Base-by-base conservation (phyloP, 495 filamentous ascomycete species). In the Aspergillus incahuasiensis region DNA sequence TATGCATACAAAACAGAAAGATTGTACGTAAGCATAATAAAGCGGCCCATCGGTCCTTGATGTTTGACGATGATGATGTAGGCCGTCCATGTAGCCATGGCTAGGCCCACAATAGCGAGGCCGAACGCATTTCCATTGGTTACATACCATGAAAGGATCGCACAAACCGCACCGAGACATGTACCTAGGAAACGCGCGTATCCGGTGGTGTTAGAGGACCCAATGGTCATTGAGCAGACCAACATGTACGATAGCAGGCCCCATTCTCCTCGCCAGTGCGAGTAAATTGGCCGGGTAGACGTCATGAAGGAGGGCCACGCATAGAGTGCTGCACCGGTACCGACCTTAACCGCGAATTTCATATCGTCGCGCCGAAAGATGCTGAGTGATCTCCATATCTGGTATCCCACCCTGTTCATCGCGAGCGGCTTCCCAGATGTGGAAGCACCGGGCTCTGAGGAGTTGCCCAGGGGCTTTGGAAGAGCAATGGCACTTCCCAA, bases 211-310 rank as follows among this genome's bases (percentile, higher is more conserved):
- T 97, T 98, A 13, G 90, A 89, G 18, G 92, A 89, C 9, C 94
- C 94, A 39, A 96, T 90, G 0, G 92, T 97, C 92, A 97, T 97
- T 6, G 89, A 88, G 68, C 92, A 96, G 16, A 98, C 94, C 51
- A 97, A 81, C 94, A 98, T 98, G 73, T 96, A 98, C 0, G 92
- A 96, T 35, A 97, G 68, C 1, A 97, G 76, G 12, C 92, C 94
- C 94, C 94, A 98, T 79, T 98, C 94, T 1, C 92, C 94, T 61
- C 92, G 78, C 91, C 92, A 98, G 59, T 87, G 88, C 19, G 81
- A 78, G 63, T 96, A 98, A 42, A 86, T 76, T 0, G 91, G 88
- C 52, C 90, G 78, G 13, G 88, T 94, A 5, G 78, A 72, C 7
- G 85, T 81, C 51, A 97, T 75, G 65, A 96, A 98, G 6, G 94